Evolutionary conservation across 768 basidiomycete species (phyloP), one percentile per base, ranked within the genome.

Genomic region (Trametes villosa): DNA sequence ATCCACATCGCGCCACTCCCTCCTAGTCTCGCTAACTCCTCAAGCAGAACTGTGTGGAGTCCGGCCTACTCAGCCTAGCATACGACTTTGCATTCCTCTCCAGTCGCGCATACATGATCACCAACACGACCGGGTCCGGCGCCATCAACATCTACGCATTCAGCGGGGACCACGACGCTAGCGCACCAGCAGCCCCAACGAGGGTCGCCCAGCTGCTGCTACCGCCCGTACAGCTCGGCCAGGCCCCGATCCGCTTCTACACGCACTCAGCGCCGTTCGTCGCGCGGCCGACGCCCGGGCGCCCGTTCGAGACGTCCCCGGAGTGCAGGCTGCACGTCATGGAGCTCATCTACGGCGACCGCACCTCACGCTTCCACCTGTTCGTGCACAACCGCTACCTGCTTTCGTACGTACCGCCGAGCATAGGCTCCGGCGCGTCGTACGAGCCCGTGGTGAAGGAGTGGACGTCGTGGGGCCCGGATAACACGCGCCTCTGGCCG

Each of bases 81-180:
- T 76, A 70, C 64, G 80, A 83, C 67, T 82, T 85, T 66, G 74
- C 79, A 0, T 81, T 85, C 50, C 69, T 86, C 45, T 75, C 77
- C 4, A 68, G 70, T 9, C 74, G 78, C 2, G 75, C 81, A 9
- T 79, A 77, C 67, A 74, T 81, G 58, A 53, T 84, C 17, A 80
- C 83, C 12, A 71, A 71, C 13, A 57, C 62, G 3, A 40, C 53
- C 22, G 68, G 47, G 33, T 41, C 47, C 6, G 84, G 84, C 5
- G 58, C 75, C 1, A 73, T 86, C 55, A 68, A 78, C 20, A 57
- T 86, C 13, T 85, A 76, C 59, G 69, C 75, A 0, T 81, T 84
- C 53, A 46, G 41, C 22, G 55, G 30, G 7, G 38, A 48, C 66
- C 64, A 29, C 52, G 46, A 41, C 46, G 27, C 12, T 17, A 44